Evolutionary conservation across 2,329 filamentous ascomycete genomes (phyloP).

Genomic region (Beauveria asiatica): DNA sequence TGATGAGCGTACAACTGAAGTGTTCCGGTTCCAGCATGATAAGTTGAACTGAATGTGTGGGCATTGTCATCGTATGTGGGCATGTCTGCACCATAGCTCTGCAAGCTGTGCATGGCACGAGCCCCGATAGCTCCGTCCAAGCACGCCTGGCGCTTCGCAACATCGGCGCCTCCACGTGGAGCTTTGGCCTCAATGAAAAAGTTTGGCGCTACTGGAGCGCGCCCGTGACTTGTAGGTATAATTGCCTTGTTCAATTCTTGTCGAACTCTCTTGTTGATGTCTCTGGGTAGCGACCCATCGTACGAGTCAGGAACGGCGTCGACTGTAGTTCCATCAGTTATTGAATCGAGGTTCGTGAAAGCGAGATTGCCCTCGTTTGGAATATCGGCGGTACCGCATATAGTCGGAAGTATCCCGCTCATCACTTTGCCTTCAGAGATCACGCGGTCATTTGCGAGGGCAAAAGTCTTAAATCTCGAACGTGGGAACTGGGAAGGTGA

Average conservation of each 20-base stretch:
- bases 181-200: conserved; percentile 34
- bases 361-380: not conserved
- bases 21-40: conserved; percentile 16
- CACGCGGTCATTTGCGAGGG: conserved; percentile 18
- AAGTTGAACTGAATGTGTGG: conserved; percentile 30
- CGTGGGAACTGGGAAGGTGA: not conserved
- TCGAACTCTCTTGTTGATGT: not conserved
- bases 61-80: conserved; percentile 29
- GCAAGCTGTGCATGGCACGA: conserved; percentile 28
- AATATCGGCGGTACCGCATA: conserved; percentile 14
- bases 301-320: conserved; percentile 25
- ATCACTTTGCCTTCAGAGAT: conserved; percentile 27
- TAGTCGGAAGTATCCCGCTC: conserved; percentile 23
- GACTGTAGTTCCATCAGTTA: conserved; percentile 25
- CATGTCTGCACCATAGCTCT: conserved; percentile 25
- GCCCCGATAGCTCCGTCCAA: conserved; percentile 30
- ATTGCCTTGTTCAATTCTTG: not conserved
- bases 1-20: conserved; percentile 30
- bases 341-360: conserved; percentile 23
- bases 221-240: not conserved
- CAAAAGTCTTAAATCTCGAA: conserved; percentile 24
- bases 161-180: conserved; percentile 19
- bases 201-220: conserved; percentile 26
- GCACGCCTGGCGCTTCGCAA: conserved; percentile 24
- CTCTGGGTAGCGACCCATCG: conserved; percentile 17